Percentiles rank a stretch among this genome's conserved stretches.
These are phyloP conservation scores for Monotropa hypopitys DNA, from an alignment of 179 eudicot species.

Conservation along the genomic window DNA sequence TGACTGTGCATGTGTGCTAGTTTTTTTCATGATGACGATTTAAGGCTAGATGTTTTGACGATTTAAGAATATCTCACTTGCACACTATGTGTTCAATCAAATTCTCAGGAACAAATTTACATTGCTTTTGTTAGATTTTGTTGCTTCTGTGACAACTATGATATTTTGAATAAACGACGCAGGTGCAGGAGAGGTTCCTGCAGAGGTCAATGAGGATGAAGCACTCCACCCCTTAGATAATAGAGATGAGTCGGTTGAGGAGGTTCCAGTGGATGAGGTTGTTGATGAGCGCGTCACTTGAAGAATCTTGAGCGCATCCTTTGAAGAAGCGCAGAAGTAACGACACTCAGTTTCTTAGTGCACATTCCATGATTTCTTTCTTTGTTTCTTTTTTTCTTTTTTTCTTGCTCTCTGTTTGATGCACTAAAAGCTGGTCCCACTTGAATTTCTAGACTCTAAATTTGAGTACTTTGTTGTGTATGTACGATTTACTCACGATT, in stretches of 20 bases:
- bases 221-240: conserved; percentile 33
- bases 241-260: conserved; percentile 28
- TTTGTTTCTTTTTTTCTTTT: not conserved
- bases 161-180: too few relatives aligned
- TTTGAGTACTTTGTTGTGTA: not conserved
- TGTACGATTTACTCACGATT: not conserved
- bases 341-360: not conserved
- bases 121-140: too few relatives aligned
- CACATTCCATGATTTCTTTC: not conserved
- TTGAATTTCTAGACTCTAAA: not conserved
- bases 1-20: too few relatives aligned
- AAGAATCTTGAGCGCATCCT: too few relatives aligned
- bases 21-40: too few relatives aligned
- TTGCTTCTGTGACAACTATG: too few relatives aligned
- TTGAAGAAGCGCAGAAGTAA: not conserved
- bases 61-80: too few relatives aligned
- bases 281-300: not conserved
- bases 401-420: not conserved
- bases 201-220: conserved; percentile 35
- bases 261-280: not conserved
- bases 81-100: too few relatives aligned
- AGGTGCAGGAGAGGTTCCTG: conserved; percentile 13
- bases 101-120: too few relatives aligned
- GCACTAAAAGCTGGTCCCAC: not conserved
- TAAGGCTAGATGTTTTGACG: too few relatives aligned